Base-by-base conservation (phyloP, 2,329 filamentous ascomycete genomes). In the Rhexocercosporidium sp. region DNA sequence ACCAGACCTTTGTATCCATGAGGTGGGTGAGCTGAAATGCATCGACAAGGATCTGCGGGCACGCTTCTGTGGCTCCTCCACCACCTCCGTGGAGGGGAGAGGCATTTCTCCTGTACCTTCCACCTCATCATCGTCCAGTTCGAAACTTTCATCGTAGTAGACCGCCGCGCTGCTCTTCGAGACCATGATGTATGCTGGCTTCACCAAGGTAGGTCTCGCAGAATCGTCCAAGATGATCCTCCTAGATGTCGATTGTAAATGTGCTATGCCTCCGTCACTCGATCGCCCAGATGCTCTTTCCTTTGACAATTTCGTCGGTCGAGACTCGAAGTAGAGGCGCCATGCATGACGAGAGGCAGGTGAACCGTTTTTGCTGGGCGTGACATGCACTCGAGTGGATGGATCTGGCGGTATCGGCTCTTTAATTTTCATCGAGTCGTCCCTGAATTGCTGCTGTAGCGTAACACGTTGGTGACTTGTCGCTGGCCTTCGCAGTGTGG, bases 401-500 rank as follows among this genome's bases (percentile, higher is more conserved):
- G 70, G 66, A 11, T 65, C 68, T 27, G 64, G 65, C 34, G 66
- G 68, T 31, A 65, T 39, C 44, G 68, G 61, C 37, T 68, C 65
- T 49, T 70, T 70, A 27, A 68, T 61, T 34, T 65, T 70, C 20
- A 62, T 61, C 14, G 72, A 70, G 60, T 74, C 73, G 49, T 75
- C 70, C 61, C 65, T 72, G 62, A 75, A 76, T 64, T 77, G 75
- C 68, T 88, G 85, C 72, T 92, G 88, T 31, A 93, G 80, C 1
- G 90, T 92, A 39, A 88, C 88, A 54, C 92, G 85, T 77, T 94
- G 91, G 75, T 94, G 91, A 77, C 92, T 94, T 20, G 92, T 94
- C 54, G 91, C 91, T 62, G 92, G 92, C 73, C 92, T 84, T 66
- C 90, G 88, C 67, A 94, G 84, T 25, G 86, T 88, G 2, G 88